phyloP scores from a whole-genome alignment of 179 eudicot species.

The Nepenthes alata region DNA sequence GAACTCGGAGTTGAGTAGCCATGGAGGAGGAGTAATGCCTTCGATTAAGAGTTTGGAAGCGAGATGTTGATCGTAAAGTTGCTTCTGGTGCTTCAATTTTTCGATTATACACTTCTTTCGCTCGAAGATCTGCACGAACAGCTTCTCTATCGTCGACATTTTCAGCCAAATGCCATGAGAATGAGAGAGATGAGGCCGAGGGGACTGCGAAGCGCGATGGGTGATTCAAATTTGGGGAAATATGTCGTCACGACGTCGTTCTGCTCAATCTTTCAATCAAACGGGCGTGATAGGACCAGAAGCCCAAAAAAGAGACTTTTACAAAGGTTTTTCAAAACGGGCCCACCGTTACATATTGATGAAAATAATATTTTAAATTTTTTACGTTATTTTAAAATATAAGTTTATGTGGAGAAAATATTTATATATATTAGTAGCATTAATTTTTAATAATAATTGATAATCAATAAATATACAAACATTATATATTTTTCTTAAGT shows the following conservation, averaged over 20 bases:
- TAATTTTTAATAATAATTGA: too few species aligned
- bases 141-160: slow-evolving; percentile 65
- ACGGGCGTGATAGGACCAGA: too few species aligned
- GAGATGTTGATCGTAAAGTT: slow-evolving; percentile 50
- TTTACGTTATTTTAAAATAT: too few species aligned
- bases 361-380: too few species aligned
- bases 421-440: too few species aligned
- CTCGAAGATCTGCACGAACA: slow-evolving; percentile 65
- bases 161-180: slow-evolving; percentile 3
- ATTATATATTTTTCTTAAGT: too few species aligned
- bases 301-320: too few species aligned
- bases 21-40: slow-evolving; percentile 64
- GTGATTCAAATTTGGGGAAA: slow-evolving; percentile 13
- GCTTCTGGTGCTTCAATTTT: slow-evolving; percentile 49
- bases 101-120: slow-evolving; percentile 49
- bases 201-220: slow-evolving; percentile 11
- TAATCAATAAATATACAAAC: too few species aligned
- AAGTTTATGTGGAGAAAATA: too few species aligned
- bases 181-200: slow-evolving; percentile 1
- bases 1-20: slow-evolving; percentile 40
- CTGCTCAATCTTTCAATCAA: background rate
- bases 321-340: too few species aligned
- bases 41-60: slow-evolving; percentile 62
- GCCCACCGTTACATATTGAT: too few species aligned
- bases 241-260: background rate